Base-by-base conservation (phyloP, 139 green algal genomes). In the Nannochloris sp. region DNA sequence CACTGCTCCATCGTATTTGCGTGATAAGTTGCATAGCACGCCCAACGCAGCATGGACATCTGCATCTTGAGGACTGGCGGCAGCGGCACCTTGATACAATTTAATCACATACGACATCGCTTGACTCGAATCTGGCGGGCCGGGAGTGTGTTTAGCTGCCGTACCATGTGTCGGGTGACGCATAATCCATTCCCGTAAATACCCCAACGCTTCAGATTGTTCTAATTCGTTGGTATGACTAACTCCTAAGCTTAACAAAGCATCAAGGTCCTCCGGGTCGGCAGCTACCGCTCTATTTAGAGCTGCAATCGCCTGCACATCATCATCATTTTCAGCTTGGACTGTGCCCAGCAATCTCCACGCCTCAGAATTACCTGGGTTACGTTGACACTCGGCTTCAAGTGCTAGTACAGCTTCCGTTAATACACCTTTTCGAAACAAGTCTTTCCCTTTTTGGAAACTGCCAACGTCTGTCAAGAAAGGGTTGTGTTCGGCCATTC, bases 271-370 rank as follows among this genome's bases (percentile, higher is more conserved):
- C 12, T 46, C 51, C 3, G 94, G 94, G 51, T 95, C 86, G 8
- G 85, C 85, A 1, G 71, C 64, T 46, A 89, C 75, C 0, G 92
- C 94, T 2, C 73, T 54, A 46, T 81, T 75, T 83, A 97, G 87
- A 14, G 91, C 88, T 4, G 88, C 85, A 48, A 97, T 96, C 8
- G 91, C 90, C 81, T 96, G 83, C 19, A 72, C 63, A 70, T 99
- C 95, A 65, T 99, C 90, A 70, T 99, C 95, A 54, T 99, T 99
- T 79, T 99, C 95, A 13, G 95, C 95, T 34, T 99, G 38, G 46
- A 93, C 87, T 2, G 82, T 93, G 19, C 95, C 95, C 65, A 99
- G 83, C 77, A 98, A 78, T 58, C 86, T 80, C 95, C 95, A 99
- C 0, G 87, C 89, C 54, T 96, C 85, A 9, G 81, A 74, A 63